A percentile compares a stretch with the other conserved stretches of the same genome.
Conservation (phyloP, 2,329 filamentous ascomycete species). For the Aureobasidium pullulans region DNA sequence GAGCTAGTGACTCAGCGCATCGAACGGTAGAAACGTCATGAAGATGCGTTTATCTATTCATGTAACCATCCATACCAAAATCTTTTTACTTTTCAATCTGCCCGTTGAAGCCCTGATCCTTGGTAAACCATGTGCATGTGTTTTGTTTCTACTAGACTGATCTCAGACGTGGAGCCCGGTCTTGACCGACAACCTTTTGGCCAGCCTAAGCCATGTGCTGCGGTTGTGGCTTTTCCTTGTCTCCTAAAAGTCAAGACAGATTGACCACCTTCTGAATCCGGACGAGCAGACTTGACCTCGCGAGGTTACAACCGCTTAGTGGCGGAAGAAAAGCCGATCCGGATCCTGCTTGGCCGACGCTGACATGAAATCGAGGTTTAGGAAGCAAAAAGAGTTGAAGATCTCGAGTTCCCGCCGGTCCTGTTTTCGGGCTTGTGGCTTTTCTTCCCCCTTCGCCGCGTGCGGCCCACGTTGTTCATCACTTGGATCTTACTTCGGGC, state of each 20-base stretch:
- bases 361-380: not conserved
- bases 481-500: not conserved
- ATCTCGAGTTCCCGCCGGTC: not conserved
- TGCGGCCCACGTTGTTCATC: constrained; percentile 11
- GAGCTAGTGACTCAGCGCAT: not conserved
- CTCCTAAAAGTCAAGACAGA: not conserved
- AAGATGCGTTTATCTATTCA: not conserved
- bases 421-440: constrained; percentile 10
- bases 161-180: not conserved
- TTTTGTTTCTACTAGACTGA: not conserved
- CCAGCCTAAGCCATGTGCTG: constrained; percentile 8
- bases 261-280: not conserved
- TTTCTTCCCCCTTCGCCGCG: constrained; percentile 2
- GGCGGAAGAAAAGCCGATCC: not conserved
- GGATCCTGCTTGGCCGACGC: not conserved
- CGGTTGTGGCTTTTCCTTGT: constrained; percentile 4
- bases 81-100: not conserved
- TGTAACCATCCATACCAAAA: not conserved
- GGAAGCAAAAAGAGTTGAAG: not conserved
- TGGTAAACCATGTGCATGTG: not conserved
- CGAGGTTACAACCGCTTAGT: not conserved
- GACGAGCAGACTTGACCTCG: not conserved
- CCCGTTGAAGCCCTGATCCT: not conserved
- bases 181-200: not conserved
- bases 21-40: not conserved